A percentile compares a stretch with the other conserved stretches of the same genome.
phyloP scores from a whole-genome alignment of 2,329 filamentous ascomycete genomes.

The Fusarium sp. region DNA sequence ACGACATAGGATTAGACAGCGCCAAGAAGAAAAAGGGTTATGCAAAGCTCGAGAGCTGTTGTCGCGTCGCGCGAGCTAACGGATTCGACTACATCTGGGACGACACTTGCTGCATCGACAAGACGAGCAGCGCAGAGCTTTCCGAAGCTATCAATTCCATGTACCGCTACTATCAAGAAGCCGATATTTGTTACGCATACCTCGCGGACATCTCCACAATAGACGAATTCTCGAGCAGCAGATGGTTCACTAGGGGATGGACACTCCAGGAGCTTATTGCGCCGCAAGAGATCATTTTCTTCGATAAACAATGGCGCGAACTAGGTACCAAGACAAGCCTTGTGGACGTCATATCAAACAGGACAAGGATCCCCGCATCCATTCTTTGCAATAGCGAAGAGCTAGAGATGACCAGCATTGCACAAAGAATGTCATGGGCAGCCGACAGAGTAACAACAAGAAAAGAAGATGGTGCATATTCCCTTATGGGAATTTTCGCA shows the following conservation, averaged over 20 bases:
- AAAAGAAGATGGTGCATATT: slow-evolving; percentile 18
- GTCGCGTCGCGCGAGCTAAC: slow-evolving; percentile 6
- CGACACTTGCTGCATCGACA: slow-evolving; percentile 45
- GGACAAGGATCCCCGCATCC: neutral
- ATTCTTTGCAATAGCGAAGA: neutral
- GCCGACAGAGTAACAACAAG: slow-evolving; percentile 4
- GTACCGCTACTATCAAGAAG: slow-evolving; percentile 39
- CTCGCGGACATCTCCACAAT: slow-evolving; percentile 5
- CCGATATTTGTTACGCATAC: slow-evolving; percentile 28
- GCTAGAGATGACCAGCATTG: neutral
- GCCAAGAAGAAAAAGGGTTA: slow-evolving; percentile 10
- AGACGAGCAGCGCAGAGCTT: slow-evolving; percentile 35
- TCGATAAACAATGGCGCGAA: neutral
- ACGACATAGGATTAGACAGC: slow-evolving; percentile 1
- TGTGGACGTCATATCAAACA: rapidly evolving
- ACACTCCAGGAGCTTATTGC: slow-evolving; percentile 22
- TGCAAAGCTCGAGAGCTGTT: slow-evolving; percentile 29
- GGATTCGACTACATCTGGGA: slow-evolving; percentile 35
- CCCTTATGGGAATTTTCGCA: slow-evolving; percentile 7
- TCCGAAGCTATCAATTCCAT: slow-evolving; percentile 42
- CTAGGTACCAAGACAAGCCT: neutral
- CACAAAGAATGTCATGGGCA: slow-evolving; percentile 28
- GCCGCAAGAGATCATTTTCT: neutral
- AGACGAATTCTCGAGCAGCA: neutral
- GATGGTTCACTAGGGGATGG: slow-evolving; percentile 34